Evolutionary conservation across 306 rosid genomes (phyloP).

Genomic region (Castanea crenata): DNA sequence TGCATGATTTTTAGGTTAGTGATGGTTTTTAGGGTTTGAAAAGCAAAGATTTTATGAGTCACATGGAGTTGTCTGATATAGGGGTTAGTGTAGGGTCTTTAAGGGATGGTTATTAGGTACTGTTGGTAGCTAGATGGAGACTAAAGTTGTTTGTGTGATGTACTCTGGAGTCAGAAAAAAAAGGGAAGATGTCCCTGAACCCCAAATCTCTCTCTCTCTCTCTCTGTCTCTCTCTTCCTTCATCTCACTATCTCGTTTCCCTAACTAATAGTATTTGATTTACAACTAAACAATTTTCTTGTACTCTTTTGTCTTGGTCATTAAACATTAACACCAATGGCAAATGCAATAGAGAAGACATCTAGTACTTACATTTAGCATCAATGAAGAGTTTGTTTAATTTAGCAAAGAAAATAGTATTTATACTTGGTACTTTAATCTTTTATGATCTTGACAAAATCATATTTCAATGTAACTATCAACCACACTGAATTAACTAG

Average conservation of each 20-base stretch:
- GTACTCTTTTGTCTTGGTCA: neutral
- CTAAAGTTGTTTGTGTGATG: conserved; percentile 23
- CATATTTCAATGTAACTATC: too few species aligned
- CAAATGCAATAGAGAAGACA: too few species aligned
- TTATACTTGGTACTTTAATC: too few species aligned
- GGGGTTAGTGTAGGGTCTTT: conserved; percentile 29
- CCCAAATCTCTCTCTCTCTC: neutral
- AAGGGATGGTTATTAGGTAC: conserved; percentile 19
- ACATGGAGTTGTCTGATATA: conserved; percentile 72
- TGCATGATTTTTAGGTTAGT: conserved; percentile 14
- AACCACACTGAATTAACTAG: too few species aligned
- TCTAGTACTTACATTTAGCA: too few species aligned
- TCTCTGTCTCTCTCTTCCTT: neutral
- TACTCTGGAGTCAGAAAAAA: conserved; percentile 27
- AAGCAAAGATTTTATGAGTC: conserved; percentile 51
- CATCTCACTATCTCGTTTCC: neutral
- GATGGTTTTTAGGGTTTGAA: conserved; percentile 35
- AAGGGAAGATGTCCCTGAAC: neutral
- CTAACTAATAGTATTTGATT: conserved; percentile 9
- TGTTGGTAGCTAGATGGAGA: conserved; percentile 33
- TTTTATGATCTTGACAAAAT: too few species aligned
- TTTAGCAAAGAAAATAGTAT: too few species aligned
- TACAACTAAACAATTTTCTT: conserved; percentile 6
- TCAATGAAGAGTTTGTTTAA: too few species aligned
- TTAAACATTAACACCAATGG: too few species aligned